A percentile compares a stretch with the other conserved stretches of the same genome.
These are phyloP conservation scores for Metarhizium album DNA, from an alignment of 2,329 filamentous ascomycete species.

Conservation along the genomic window DNA sequence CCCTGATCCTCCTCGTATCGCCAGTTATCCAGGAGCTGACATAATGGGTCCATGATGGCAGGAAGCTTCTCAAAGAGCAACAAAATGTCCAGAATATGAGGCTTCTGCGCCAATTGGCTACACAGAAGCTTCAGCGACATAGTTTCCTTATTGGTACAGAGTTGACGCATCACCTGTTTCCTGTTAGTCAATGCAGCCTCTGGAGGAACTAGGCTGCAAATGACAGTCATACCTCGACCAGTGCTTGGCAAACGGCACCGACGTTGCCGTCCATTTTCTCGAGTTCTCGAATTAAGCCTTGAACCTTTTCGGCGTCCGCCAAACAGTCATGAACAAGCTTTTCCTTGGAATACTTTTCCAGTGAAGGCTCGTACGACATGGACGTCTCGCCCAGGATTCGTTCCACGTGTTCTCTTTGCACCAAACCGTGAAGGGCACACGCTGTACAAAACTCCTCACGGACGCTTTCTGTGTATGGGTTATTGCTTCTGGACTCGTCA, in stretches of 20 bases:
- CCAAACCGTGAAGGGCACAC: slow-evolving; percentile 79
- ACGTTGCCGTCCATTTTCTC: slow-evolving; percentile 89
- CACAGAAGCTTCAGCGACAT: slow-evolving; percentile 71
- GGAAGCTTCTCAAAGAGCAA: slow-evolving; percentile 63
- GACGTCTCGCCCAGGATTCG: slow-evolving; percentile 74
- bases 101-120: slow-evolving; percentile 60
- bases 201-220: neutral
- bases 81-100: slow-evolving; percentile 62
- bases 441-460: slow-evolving; percentile 75
- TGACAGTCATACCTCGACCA: slow-evolving; percentile 51
- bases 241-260: slow-evolving; percentile 69
- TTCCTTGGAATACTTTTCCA: slow-evolving; percentile 67
- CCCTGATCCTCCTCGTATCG: slow-evolving; percentile 72
- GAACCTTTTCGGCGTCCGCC: slow-evolving; percentile 62
- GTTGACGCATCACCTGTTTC: slow-evolving; percentile 50
- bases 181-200: neutral
- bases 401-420: slow-evolving; percentile 67
- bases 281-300: slow-evolving; percentile 68
- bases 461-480: slow-evolving; percentile 46
- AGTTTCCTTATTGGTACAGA: slow-evolving; percentile 65
- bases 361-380: slow-evolving; percentile 64
- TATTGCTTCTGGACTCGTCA: slow-evolving; percentile 45
- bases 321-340: slow-evolving; percentile 68
- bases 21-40: slow-evolving; percentile 68
- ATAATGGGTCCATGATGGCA: slow-evolving; percentile 62